These are phyloP conservation scores for Adansonia gregorii DNA, from an alignment of 441 rosid genomes.

Conservation along the genomic window DNA sequence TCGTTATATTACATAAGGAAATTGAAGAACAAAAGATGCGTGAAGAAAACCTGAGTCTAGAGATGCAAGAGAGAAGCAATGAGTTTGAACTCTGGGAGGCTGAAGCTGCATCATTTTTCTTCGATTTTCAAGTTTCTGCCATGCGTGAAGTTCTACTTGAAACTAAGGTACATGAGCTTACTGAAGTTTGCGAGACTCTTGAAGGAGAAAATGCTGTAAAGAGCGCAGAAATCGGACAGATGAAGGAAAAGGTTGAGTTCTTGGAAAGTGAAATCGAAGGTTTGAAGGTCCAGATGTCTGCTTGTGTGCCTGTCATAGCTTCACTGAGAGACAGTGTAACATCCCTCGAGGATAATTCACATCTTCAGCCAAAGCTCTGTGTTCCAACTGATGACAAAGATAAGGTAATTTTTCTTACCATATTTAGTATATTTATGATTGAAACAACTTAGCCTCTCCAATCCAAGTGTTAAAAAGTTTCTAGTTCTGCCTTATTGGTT, in stretches of 20 bases:
- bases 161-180: slow-evolving; percentile 62
- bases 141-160: slow-evolving; percentile 63
- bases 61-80: slow-evolving; percentile 61
- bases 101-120: slow-evolving; percentile 73
- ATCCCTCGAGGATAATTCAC: slow-evolving; percentile 50
- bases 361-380: slow-evolving; percentile 41
- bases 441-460: neutral
- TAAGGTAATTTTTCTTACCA: slow-evolving; percentile 41
- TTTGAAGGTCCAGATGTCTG: slow-evolving; percentile 53
- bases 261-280: slow-evolving; percentile 60
- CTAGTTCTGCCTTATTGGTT: neutral
- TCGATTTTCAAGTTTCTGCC: slow-evolving; percentile 62
- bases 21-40: slow-evolving; percentile 52
- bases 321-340: slow-evolving; percentile 49
- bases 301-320: slow-evolving; percentile 55
- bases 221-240: slow-evolving; percentile 43
- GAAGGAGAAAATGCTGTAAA: slow-evolving; percentile 45
- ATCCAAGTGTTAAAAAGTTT: neutral
- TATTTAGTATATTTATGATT: neutral
- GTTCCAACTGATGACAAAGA: slow-evolving; percentile 30
- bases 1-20: slow-evolving; percentile 49
- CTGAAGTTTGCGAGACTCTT: slow-evolving; percentile 52
- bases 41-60: slow-evolving; percentile 60
- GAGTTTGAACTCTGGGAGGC: slow-evolving; percentile 70
- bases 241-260: slow-evolving; percentile 52